phyloP scores from a whole-genome alignment of 2,329 filamentous ascomycete species.

The Talaromyces amestolkiae region DNA sequence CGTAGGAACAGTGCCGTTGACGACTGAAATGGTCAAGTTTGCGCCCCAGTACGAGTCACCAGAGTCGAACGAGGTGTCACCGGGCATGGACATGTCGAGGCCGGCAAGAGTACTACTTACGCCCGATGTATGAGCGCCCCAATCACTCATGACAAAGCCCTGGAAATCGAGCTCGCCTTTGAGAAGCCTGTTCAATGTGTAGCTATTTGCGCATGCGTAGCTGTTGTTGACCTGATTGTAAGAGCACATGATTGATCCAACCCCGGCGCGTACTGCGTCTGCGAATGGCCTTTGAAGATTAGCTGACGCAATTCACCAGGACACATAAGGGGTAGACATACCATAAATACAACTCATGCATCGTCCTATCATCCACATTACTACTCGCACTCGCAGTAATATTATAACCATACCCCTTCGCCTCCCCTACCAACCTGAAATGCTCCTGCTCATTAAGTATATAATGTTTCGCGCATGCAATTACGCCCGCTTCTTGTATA shows the following conservation, averaged over 20 bases:
- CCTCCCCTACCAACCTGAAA: conserved; percentile 65
- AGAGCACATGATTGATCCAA: conserved; percentile 69
- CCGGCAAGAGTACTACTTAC: conserved; percentile 64
- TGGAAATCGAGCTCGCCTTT: conserved; percentile 74
- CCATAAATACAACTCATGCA: conserved; percentile 65
- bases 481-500: conserved; percentile 76
- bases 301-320: not conserved
- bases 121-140: conserved; percentile 73
- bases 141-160: conserved; percentile 68
- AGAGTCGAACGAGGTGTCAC: conserved; percentile 73
- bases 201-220: conserved; percentile 65
- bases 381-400: conserved; percentile 61
- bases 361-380: conserved; percentile 62
- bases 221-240: conserved; percentile 70
- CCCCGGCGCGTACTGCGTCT: conserved; percentile 64
- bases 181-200: conserved; percentile 60
- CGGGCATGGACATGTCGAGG: conserved; percentile 80
- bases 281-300: conserved; percentile 55
- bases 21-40: conserved; percentile 80
- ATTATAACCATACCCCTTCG: conserved; percentile 55
- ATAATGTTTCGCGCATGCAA: conserved; percentile 78
- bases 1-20: conserved; percentile 85
- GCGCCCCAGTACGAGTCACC: conserved; percentile 75
- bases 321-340: conserved; percentile 48
- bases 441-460: conserved; percentile 72